Base-by-base conservation (phyloP, 2,329 filamentous ascomycete species). In the Coleophoma cylindrospora region DNA sequence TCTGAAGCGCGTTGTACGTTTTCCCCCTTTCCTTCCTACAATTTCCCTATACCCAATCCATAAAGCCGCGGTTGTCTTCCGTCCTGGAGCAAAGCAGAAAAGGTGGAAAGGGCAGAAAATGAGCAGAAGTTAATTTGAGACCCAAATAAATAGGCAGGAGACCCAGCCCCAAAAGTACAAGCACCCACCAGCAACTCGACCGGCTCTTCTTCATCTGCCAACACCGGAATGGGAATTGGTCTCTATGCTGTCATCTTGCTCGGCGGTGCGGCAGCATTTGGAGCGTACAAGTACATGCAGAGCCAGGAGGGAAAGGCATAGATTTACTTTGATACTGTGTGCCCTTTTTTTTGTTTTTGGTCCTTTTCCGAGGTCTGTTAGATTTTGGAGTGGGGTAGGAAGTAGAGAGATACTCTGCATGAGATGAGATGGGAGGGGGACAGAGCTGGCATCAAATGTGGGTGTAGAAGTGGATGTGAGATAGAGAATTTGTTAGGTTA, bases 281-380 rank as follows among this genome's bases (percentile, higher is more conserved):
- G 80, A 61, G 88, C 80, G 63, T 96, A 92, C 79, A 86, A 91
- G 72, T 95, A 94, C 76, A 70, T 95, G 62, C 84, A 92, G 49
- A 56, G 48, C 38, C 61, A 64, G 45, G 54, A 63, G 50, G 55
- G 50, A 19, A 54, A 55, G 49, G 61, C 57, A 54, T 54, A 37
- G 36, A 38, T 38, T 7, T 38, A 5, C 7, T 27, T 27, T 27
- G 6, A 10, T 27, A 27, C 27, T 27, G 27, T 27, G 27, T 27
- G 4, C 4, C 8, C 22, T 27, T 27, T 27, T 5, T 27, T 27
- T 19, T 19, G 3, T 19, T 2, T 19, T 19, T 19, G 2, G 2
- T 19, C 19, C 3, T 19, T 19, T 19, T 19, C 19, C 19, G 27
- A 27, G 27, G 27, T 27, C 27, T 27, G 27, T 27, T 27, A 27